These are phyloP conservation scores for Trichoderma parareesei DNA, from an alignment of 495 filamentous ascomycete species.

Conservation along the genomic window DNA sequence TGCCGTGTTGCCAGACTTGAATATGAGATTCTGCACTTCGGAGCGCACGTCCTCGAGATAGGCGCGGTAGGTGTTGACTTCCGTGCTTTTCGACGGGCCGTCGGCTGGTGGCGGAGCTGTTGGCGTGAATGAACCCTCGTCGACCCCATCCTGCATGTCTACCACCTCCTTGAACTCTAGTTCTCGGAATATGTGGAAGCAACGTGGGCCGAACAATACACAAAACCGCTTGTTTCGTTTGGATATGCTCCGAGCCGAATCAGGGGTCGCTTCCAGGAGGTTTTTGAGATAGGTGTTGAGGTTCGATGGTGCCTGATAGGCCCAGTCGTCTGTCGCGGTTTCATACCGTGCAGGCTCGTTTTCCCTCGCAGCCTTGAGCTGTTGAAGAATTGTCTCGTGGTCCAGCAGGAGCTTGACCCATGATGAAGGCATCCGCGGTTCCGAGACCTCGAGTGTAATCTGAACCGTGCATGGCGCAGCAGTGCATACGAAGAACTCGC, in stretches of 20 bases:
- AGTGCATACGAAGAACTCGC: constrained; percentile 51
- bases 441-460: constrained; percentile 45
- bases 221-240: constrained; percentile 65
- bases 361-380: constrained; percentile 44
- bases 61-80: constrained; percentile 19
- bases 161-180: constrained; percentile 47
- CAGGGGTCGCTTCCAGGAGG: constrained; percentile 29
- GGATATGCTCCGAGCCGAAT: constrained; percentile 47
- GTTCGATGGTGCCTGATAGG: constrained; percentile 44
- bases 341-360: constrained; percentile 52
- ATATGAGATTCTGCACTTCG: constrained; percentile 25
- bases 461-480: constrained; percentile 44
- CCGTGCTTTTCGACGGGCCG: constrained; percentile 18
- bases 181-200: constrained; percentile 52
- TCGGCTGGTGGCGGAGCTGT: neutral
- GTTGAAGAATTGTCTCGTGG: constrained; percentile 39
- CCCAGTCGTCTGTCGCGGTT: constrained; percentile 38
- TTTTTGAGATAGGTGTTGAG: constrained; percentile 57
- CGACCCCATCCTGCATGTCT: constrained; percentile 20
- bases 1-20: constrained; percentile 1
- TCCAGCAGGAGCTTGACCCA: constrained; percentile 51
- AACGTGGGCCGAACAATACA: constrained; percentile 57
- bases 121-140: constrained; percentile 19
- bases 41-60: constrained; percentile 28
- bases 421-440: constrained; percentile 41